phyloP scores from a whole-genome alignment of 164 flowering plant species.

The Nymphaea thermarum region DNA sequence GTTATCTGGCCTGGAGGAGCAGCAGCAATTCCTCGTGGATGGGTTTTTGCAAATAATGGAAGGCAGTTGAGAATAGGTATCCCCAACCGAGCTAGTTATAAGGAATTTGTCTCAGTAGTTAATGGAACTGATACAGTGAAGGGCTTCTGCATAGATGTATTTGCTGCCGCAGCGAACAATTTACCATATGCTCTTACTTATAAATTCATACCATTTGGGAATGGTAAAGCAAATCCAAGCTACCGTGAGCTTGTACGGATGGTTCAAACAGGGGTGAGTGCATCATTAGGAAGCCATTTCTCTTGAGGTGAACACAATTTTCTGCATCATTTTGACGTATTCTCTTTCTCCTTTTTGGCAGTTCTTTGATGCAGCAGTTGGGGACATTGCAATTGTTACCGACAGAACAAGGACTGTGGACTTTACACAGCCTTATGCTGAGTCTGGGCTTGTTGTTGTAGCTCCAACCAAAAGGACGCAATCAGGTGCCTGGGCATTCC shows the following conservation, averaged over 20 bases:
- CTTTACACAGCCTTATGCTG: slow-evolving; percentile 68
- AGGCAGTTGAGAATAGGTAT: slow-evolving; percentile 51
- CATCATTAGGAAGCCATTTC: background rate
- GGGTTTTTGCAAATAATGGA: slow-evolving; percentile 40
- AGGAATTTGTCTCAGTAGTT: slow-evolving; percentile 35
- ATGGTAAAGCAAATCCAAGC: slow-evolving; percentile 54
- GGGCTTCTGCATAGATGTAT: slow-evolving; percentile 74
- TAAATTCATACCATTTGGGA: slow-evolving; percentile 39
- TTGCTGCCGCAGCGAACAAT: slow-evolving; percentile 34
- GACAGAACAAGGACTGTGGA: slow-evolving; percentile 60
- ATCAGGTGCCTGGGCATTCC: slow-evolving; percentile 70
- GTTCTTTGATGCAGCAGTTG: slow-evolving; percentile 57
- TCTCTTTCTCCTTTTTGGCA: background rate
- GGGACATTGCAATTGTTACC: slow-evolving; percentile 66
- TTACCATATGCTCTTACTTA: slow-evolving; percentile 54
- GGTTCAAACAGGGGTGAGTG: slow-evolving; percentile 40
- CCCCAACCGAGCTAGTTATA: slow-evolving; percentile 46
- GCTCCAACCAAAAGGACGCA: slow-evolving; percentile 30
- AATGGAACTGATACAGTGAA: slow-evolving; percentile 16
- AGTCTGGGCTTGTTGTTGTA: slow-evolving; percentile 66
- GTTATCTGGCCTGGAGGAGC: slow-evolving; percentile 59
- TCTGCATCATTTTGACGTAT: background rate
- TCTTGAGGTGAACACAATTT: background rate
- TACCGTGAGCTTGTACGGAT: slow-evolving; percentile 37
- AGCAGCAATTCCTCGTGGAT: slow-evolving; percentile 53